These are phyloP conservation scores for Colletotrichum lini DNA, from an alignment of 2,329 filamentous ascomycete genomes.

Conservation along the genomic window DNA sequence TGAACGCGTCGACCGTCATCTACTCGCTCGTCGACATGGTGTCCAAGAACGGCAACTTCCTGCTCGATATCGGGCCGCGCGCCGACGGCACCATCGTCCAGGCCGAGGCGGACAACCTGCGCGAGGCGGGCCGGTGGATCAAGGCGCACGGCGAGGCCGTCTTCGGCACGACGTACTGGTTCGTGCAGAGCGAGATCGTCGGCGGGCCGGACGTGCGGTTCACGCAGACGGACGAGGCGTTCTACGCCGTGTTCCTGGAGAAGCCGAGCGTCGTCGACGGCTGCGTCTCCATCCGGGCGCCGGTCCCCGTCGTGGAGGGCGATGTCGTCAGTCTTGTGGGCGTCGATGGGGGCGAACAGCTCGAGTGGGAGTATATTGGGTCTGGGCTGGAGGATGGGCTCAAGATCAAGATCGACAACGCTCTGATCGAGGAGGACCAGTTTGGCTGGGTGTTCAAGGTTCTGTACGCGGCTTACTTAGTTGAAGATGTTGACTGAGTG, in stretches of 20 bases:
- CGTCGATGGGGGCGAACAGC: constrained; percentile 51
- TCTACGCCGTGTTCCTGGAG: constrained; percentile 64
- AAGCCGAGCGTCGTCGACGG: constrained; percentile 52
- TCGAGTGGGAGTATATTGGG: constrained; percentile 13
- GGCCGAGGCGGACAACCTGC: constrained; percentile 62
- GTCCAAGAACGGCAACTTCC: constrained; percentile 69
- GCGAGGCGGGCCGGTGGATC: constrained; percentile 69
- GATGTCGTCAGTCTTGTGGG: constrained; percentile 59
- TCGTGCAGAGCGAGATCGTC: constrained; percentile 59
- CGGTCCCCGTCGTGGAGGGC: constrained; percentile 61
- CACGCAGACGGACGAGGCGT: constrained; percentile 66
- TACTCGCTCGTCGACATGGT: constrained; percentile 66
- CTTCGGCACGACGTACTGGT: constrained; percentile 71
- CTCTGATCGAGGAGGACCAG: constrained; percentile 52
- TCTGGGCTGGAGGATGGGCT: constrained; percentile 44
- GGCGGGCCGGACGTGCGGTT: constrained; percentile 58
- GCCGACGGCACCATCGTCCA: constrained; percentile 68
- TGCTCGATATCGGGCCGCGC: constrained; percentile 70
- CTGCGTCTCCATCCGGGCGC: constrained; percentile 57
- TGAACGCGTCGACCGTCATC: constrained; percentile 66
- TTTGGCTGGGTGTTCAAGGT: constrained; percentile 56
- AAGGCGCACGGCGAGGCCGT: constrained; percentile 67
- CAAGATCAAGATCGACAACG: constrained; percentile 44
- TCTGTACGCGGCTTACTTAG: constrained; percentile 36
- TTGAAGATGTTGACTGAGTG: no score